phyloP scores from a whole-genome alignment of 176 grass and related monocot genomes.

The Otatea glauca region DNA sequence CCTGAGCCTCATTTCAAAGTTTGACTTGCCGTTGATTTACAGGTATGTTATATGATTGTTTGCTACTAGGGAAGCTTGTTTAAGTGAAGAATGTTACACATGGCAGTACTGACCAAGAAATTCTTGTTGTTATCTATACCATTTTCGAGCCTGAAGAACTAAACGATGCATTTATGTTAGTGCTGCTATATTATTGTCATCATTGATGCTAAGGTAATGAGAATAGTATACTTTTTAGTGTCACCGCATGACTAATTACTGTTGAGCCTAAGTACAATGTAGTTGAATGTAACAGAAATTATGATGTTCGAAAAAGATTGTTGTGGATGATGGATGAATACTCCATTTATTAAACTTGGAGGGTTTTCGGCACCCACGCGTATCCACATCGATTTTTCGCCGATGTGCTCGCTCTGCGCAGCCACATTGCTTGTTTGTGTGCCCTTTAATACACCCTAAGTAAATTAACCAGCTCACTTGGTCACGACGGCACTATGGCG shows the following conservation, averaged over 20 bases:
- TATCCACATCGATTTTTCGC: too few relatives aligned
- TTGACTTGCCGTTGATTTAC: slow-evolving; percentile 26
- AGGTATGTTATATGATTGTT: slow-evolving; percentile 52
- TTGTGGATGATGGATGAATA: slow-evolving; percentile 10
- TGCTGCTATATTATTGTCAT: slow-evolving; percentile 2
- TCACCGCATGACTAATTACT: background rate
- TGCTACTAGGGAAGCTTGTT: background rate
- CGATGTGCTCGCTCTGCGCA: too few relatives aligned
- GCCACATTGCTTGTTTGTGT: too few relatives aligned
- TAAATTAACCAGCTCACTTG: too few relatives aligned
- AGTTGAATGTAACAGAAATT: background rate
- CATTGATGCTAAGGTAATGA: background rate
- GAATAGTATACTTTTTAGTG: background rate
- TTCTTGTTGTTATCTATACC: background rate
- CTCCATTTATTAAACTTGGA: slow-evolving; percentile 13
- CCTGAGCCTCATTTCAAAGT: slow-evolving; percentile 45
- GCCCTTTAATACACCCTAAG: too few relatives aligned
- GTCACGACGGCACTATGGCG: too few relatives aligned
- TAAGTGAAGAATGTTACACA: background rate
- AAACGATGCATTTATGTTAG: slow-evolving; percentile 12
- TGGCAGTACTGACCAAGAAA: background rate
- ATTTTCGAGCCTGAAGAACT: background rate
- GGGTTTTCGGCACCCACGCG: too few relatives aligned
- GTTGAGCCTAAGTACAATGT: background rate
- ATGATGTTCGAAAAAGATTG: slow-evolving; percentile 4